Base-by-base conservation (phyloP, 768 basidiomycete species). In the Trametes cubensis region DNA sequence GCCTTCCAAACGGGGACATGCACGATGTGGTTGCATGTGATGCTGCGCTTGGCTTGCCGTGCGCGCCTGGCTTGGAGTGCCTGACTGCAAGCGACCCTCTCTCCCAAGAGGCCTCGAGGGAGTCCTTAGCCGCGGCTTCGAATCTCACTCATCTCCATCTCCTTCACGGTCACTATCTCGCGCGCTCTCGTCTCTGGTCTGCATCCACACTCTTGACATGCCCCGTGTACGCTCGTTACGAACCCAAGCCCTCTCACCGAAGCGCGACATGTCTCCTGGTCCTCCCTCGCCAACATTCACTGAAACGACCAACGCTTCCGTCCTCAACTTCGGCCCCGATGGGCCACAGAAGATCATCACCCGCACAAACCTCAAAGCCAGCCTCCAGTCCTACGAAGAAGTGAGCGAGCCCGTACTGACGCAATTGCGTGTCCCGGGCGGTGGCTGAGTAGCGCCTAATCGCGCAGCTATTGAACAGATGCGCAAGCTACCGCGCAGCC, bases 201-300 rank as follows among this genome's bases (percentile, higher is more conserved):
- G 44, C 47, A 4, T 58, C 25, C 25, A 14, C 6, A 44, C 18
- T n/a, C 41, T 41, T 15, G 26, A 40, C 58, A 81, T 81, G 80
- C 76, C 85, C 78, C 80, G 80, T 64, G 77, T 85, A 69, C 83
- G 83, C 64, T 85, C 86, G 17, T 78, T 90, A 28, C 84, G 81
- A 62, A 77, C 79, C 28, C 75, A 88, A 34, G 73, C 82, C 10
- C 71, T 86, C 77, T 75, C 80, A 62, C 72, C 79, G 71, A 76
- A 78, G 69, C 78, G 80, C 58, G 77, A 74, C 55, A 72, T 77
- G 4, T 84, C 85, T 6, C 80, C 85, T 56, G 75, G 78, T 40
- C 87, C 89, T 58, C 89, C 90, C 2, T 94, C 92, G 25, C 92
- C 92, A 55, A 92, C 92, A 3, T 92, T 89, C 76, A 88, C 90